Evolutionary conservation across 108 stramenopile genomes (phyloP).

Genomic region (Skeletonema costatum): DNA sequence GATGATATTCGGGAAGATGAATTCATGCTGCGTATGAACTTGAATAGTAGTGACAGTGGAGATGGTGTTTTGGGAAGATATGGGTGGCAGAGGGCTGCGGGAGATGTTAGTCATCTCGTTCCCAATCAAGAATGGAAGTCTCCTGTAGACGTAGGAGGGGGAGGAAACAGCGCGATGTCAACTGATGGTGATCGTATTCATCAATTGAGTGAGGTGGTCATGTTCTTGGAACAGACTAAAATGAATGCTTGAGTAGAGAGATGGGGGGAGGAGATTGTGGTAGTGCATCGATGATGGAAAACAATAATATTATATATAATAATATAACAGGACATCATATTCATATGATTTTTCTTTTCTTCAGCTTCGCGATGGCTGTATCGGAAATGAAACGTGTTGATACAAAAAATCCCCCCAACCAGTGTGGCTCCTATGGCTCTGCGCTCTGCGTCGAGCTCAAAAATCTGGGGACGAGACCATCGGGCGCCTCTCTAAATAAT

Average conservation of each 20-base stretch:
- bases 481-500: not conserved
- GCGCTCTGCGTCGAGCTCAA: not conserved
- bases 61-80: slow-evolving; percentile 13
- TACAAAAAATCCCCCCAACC: not conserved
- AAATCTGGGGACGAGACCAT: not conserved
- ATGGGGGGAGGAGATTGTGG: not conserved
- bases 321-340: not conserved
- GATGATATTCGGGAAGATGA: slow-evolving; percentile 31
- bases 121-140: slow-evolving; percentile 24
- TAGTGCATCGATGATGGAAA: not conserved
- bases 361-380: not conserved
- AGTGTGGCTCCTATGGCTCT: not conserved
- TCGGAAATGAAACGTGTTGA: too few relatives aligned
- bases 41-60: not conserved
- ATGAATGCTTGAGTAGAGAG: slow-evolving; percentile 42
- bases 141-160: not conserved
- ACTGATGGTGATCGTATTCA: slow-evolving; percentile 21
- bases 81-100: slow-evolving; percentile 27
- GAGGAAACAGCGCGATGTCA: slow-evolving; percentile 3
- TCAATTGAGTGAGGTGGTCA: slow-evolving; percentile 42
- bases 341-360: not conserved
- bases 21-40: slow-evolving; percentile 34
- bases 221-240: slow-evolving; percentile 52
- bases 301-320: not conserved
- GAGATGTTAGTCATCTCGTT: slow-evolving; percentile 28